Conservation (phyloP, 2,329 filamentous ascomycete genomes). For the Exophiala xenobiotica region DNA sequence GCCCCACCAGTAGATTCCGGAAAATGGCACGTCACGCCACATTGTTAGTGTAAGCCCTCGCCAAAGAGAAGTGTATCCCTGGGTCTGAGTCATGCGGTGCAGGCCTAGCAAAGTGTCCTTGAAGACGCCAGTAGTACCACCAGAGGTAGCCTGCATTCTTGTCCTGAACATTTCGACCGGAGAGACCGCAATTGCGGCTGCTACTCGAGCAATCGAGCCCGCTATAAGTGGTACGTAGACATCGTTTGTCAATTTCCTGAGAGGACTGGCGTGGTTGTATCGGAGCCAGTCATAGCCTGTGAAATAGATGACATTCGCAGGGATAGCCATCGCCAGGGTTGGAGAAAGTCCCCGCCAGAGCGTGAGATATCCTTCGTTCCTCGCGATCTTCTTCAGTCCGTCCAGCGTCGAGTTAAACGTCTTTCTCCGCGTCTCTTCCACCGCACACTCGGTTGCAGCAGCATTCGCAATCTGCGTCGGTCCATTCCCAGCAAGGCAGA, state of each 20-base stretch:
- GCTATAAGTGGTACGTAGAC: conserved; percentile 76
- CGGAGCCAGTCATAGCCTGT: conserved; percentile 96
- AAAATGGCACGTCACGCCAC: conserved; percentile 97
- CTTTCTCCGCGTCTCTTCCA: conserved; percentile 79
- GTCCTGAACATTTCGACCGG: conserved; percentile 95
- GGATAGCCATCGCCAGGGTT: conserved; percentile 89
- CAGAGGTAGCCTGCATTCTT: conserved; percentile 76
- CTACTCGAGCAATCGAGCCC: conserved; percentile 71
- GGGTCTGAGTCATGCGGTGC: conserved; percentile 70
- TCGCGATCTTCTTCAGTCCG: conserved; percentile 87
- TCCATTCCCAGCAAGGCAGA: conserved; percentile 68
- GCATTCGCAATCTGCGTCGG: conserved; percentile 45
- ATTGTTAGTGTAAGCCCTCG: conserved; percentile 84
- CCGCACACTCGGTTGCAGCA: conserved; percentile 68
- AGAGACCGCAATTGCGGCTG: conserved; percentile 79
- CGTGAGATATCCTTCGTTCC: conserved; percentile 82
- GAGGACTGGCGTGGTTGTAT: conserved; percentile 68
- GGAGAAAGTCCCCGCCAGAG: conserved; percentile 94
- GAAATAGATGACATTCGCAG: conserved; percentile 97
- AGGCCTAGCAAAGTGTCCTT: conserved; percentile 74
- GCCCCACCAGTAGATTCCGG: conserved; percentile 96
- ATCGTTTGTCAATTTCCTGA: conserved; percentile 63
- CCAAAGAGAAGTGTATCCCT: conserved; percentile 84
- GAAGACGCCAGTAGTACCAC: conserved; percentile 64
- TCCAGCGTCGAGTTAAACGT: conserved; percentile 90